Base-by-base conservation (phyloP, 805 yeast species). In the Ogataea polymorpha region DNA sequence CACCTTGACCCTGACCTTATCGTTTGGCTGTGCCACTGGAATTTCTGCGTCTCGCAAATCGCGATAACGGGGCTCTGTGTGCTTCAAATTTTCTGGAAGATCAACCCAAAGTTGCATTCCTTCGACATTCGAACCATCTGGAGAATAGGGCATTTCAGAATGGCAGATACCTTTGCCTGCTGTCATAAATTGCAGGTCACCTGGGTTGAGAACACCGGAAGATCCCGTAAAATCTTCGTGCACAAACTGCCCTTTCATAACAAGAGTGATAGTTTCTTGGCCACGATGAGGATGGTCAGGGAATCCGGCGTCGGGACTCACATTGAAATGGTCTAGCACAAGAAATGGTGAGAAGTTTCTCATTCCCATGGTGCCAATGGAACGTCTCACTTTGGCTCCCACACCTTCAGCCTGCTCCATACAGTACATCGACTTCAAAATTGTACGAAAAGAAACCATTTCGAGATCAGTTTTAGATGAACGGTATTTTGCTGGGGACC, bases 31-130 rank as follows among this genome's bases (percentile, higher is more conserved):
- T 7, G 70, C 90, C 36, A 75, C 66, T 6, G 96, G 96, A 35
- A 86, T 80, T 55, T 86, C 93, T 51, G 68, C 68, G 4, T 72
- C 70, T 58, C 77, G 76, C 57, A 88, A 70, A 55, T 87, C 95
- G 54, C 95, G 75, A 65, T 88, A 88, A 42, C 90, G 67, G 28
- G 95, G 95, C 23, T 74, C 75, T 47, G 73, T 64, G 42, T 80
- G 69, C 53, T 85, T 86, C 56, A 80, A 60, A 2, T 71, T 62
- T 31, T 66, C 75, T 14, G 93, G 96, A 51, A 81, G 72, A 59
- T 86, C 95, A 26, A 86, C 93, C 96, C 96, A 88, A 39, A 88
- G 67, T 62, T 88, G 96, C 69, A 87, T 67, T 45, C 95, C 95
- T 40, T 68, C 71, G 23, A 65, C 63, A 15, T 67, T 65, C 15